These are phyloP conservation scores for Alternaria novae-zelandiae DNA, from an alignment of 2,329 filamentous ascomycete genomes.

Conservation along the genomic window DNA sequence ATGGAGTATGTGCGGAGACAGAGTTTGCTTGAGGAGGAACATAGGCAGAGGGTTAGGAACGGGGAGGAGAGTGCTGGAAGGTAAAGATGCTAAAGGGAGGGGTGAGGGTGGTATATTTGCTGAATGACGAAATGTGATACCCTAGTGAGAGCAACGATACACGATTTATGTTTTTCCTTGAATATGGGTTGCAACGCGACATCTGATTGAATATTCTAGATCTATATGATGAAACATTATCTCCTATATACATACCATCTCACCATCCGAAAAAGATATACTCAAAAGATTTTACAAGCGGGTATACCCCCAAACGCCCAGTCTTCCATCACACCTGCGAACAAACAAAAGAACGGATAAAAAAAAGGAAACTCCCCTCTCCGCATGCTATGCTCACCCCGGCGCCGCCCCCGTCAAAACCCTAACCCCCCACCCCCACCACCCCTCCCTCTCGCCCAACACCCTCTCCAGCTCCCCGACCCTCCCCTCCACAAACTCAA, in stretches of 20 bases:
- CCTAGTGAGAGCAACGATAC: neutral
- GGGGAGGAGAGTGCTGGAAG: neutral
- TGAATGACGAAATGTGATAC: neutral
- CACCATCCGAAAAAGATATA: neutral
- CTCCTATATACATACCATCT: neutral
- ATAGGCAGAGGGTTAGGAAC: slow-evolving; percentile 16
- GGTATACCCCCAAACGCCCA: neutral
- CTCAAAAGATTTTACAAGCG: neutral
- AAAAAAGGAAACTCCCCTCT: neutral
- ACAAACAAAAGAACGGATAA: neutral
- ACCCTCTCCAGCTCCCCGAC: slow-evolving; percentile 66
- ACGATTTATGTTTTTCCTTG: neutral
- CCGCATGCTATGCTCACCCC: neutral
- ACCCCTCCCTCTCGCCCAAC: slow-evolving; percentile 42
- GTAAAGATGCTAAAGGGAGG: neutral
- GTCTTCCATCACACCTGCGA: neutral
- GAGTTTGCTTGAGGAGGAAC: slow-evolving; percentile 68
- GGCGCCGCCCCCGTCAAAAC: slow-evolving; percentile 1
- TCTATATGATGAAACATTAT: neutral
- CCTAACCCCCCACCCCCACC: slow-evolving; percentile 40
- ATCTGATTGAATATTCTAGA: too few relatives aligned
- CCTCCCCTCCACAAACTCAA: slow-evolving; percentile 51
- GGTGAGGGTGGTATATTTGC: neutral
- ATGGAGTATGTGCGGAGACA: slow-evolving; percentile 80
- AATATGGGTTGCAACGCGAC: neutral